A percentile compares a stretch with the other conserved stretches of the same genome.
phyloP scores from a whole-genome alignment of 2,329 filamentous ascomycete genomes.

The Aspergillus pseudotamarii region DNA sequence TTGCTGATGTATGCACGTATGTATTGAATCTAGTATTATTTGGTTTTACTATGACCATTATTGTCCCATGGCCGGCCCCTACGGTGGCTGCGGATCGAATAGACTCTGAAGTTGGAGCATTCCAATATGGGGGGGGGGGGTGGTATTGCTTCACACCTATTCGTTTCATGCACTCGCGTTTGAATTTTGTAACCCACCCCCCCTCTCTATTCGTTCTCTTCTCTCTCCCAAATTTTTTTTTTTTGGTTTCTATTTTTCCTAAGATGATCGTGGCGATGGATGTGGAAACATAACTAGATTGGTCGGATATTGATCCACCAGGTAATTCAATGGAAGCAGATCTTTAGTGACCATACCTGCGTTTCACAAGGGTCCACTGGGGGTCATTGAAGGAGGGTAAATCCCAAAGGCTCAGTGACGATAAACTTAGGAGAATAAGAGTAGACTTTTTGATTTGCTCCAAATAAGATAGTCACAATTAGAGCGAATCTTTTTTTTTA shows the following conservation, averaged over 20 bases:
- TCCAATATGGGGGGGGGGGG: constrained; percentile 12
- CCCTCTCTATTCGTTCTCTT: background rate
- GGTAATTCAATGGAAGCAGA: background rate
- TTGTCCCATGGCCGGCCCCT: constrained; percentile 5
- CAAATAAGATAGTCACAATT: background rate
- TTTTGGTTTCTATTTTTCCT: constrained; percentile 8
- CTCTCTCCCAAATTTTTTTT: background rate
- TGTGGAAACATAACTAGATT: constrained; percentile 3
- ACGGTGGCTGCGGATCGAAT: constrained; percentile 5
- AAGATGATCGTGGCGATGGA: constrained; percentile 3
- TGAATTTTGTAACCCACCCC: background rate
- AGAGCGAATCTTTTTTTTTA: background rate
- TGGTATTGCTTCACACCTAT: constrained; percentile 2
- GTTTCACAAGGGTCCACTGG: constrained; percentile 10
- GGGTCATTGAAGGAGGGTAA: background rate
- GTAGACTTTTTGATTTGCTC: background rate
- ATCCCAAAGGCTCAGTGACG: background rate
- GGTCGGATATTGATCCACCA: background rate
- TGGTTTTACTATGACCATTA: background rate
- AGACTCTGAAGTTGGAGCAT: constrained; percentile 21
- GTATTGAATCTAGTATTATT: background rate
- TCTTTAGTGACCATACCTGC: constrained; percentile 2
- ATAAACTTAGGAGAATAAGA: constrained; percentile 15
- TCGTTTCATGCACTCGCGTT: background rate
- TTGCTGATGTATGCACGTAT: constrained; percentile 3